These are phyloP conservation scores for Cytospora chrysosperma DNA, from an alignment of 2,329 filamentous ascomycete species.

Conservation along the genomic window DNA sequence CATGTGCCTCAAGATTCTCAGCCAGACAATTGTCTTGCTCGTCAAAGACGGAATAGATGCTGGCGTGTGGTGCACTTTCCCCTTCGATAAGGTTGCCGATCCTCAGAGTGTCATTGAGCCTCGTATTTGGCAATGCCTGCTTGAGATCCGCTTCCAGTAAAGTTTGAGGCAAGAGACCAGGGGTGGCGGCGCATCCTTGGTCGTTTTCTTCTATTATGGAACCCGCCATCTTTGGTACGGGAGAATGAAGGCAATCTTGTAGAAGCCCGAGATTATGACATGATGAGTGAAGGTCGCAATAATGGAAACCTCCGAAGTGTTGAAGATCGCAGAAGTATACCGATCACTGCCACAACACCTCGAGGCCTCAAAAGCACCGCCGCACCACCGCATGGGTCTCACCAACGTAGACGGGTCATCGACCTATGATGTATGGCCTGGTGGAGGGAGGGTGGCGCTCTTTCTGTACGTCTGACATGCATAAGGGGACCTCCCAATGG, in stretches of 20 bases:
- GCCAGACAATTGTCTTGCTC: background rate
- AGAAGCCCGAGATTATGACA: too few relatives aligned
- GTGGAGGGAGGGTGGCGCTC: background rate
- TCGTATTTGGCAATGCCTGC: background rate
- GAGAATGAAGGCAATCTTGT: background rate
- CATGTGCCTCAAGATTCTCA: constrained; percentile 2
- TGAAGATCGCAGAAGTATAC: background rate
- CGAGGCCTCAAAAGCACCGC: background rate
- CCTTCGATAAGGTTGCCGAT: background rate
- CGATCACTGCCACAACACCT: background rate
- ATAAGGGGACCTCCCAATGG: background rate
- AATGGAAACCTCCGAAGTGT: background rate
- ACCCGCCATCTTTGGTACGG: background rate
- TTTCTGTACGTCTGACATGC: background rate
- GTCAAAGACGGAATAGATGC: constrained; percentile 1
- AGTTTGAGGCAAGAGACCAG: background rate
- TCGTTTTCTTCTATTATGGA: background rate
- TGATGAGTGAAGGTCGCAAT: too few relatives aligned
- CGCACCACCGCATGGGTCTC: background rate
- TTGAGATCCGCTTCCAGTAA: background rate
- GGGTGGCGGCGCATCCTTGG: too few relatives aligned
- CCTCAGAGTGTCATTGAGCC: background rate
- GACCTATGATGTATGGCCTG: background rate
- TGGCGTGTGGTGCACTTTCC: background rate
- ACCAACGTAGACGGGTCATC: background rate